Evolutionary conservation across 805 yeast genomes (phyloP), one percentile per base, ranked within the genome.

Genomic region (Candida stauntonica): DNA sequence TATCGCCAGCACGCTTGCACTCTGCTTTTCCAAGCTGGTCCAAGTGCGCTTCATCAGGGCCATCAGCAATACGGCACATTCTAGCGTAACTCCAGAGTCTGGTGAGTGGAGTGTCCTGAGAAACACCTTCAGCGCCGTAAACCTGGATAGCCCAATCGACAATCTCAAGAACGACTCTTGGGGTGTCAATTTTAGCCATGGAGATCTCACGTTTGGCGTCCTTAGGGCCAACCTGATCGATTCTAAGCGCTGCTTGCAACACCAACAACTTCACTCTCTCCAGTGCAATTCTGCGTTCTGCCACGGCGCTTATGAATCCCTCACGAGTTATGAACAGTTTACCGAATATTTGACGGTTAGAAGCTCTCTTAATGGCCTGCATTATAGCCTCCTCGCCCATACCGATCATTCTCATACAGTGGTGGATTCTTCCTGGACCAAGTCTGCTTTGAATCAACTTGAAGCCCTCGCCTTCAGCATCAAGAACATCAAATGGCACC

Each of bases 341-440:
- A 26, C 81, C 79, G 52, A 75, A 75, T 33, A 79, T 75, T 27
- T 61, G 46, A 44, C 85, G 63, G 44, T 64, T 60, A 39, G 70
- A 67, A 29, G 80, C 81, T 47, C 85, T 66, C 44, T 67, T 62
- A 19, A 70, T 66, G 36, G 72, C 68, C 41, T 66, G 62, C 45
- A 60, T 45, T 38, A 79, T 62, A 3, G 80, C 75, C 49, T 67
- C 73, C 49, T 76, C 81, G 7, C 79, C 84, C 29, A 68, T 73
- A 5, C 85, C 85, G 46, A 79, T 64, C 21, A 72, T 57, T 52
- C 84, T 64, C 84, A 79, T 77, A 57, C 84, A 79, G 56, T 79
- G 84, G 57, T 78, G 85, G 46, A 79, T 73, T 54, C 84, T 64
- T n/a, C 85, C 84, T 1, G 84, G 83, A 2, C 84, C 84, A 29